Conservation (phyloP, 805 yeast species). For the Tetrapisispora taiwanensis region DNA sequence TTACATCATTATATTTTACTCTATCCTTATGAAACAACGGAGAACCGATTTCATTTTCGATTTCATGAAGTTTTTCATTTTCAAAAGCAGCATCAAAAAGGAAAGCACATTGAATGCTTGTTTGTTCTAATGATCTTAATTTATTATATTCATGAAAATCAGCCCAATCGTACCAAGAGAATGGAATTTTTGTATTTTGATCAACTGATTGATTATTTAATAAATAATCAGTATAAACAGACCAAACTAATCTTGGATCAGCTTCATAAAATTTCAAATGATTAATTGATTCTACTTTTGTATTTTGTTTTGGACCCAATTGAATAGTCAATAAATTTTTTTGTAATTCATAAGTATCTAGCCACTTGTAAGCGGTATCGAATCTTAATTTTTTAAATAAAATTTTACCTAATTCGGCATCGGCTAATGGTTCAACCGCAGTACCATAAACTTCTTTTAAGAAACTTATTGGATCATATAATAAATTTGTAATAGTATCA, state of each 20-base stretch:
- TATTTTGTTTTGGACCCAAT: slow-evolving; percentile 14
- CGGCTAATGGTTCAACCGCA: not conserved
- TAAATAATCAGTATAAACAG: slow-evolving; percentile 36
- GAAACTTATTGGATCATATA: slow-evolving; percentile 1
- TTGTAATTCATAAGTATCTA: slow-evolving; percentile 13
- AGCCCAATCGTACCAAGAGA: slow-evolving; percentile 53
- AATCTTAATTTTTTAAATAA: slow-evolving; percentile 16
- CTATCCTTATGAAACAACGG: slow-evolving; percentile 16
- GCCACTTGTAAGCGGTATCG: slow-evolving; percentile 12
- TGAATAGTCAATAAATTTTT: slow-evolving; percentile 13
- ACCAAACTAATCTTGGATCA: slow-evolving; percentile 50
- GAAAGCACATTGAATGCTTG: slow-evolving; percentile 15
- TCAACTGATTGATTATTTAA: slow-evolving; percentile 12
- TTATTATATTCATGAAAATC: slow-evolving; percentile 36
- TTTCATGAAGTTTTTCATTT: slow-evolving; percentile 6
- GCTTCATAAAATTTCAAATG: slow-evolving; percentile 33
- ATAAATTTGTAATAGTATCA: not conserved
- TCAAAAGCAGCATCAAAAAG: slow-evolving; percentile 21
- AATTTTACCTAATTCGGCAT: slow-evolving; percentile 1
- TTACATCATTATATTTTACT: slow-evolving; percentile 10
- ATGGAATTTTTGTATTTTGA: slow-evolving; percentile 26
- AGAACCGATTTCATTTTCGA: slow-evolving; percentile 17
- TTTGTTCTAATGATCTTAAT: slow-evolving; percentile 23
- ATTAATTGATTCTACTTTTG: slow-evolving; percentile 11
- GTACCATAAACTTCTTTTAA: slow-evolving; percentile 2